phyloP scores from a whole-genome alignment of 129 eudicot genomes.

The Calendula officinalis region DNA sequence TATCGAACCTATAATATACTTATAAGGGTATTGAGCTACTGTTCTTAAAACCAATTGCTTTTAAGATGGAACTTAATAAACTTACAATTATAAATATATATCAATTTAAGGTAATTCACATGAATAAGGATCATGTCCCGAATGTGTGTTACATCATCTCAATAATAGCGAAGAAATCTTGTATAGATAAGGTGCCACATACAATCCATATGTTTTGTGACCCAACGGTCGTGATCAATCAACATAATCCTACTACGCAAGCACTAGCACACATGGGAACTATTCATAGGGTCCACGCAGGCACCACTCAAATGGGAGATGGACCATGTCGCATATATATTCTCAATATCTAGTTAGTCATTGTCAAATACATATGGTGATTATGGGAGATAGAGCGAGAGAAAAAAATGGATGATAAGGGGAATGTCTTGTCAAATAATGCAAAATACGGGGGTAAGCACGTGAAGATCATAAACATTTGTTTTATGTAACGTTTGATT shows the following conservation, averaged over 20 bases:
- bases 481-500: conserved; percentile 2
- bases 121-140: background rate
- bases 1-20: no score
- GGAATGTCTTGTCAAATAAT: conserved; percentile 7
- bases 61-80: no score
- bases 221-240: conserved; percentile 19
- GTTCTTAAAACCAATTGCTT: no score
- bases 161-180: conserved; percentile 3
- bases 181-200: conserved; percentile 11
- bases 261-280: conserved; percentile 30
- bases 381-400: background rate
- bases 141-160: conserved; percentile 22
- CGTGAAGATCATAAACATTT: background rate
- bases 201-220: conserved; percentile 1
- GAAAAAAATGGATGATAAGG: conserved; percentile 12
- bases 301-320: background rate
- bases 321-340: conserved; percentile 7
- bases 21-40: no score
- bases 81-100: no score
- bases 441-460: background rate
- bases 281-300: conserved; percentile 11
- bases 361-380: conserved; percentile 17
- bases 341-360: conserved; percentile 23
- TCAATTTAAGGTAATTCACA: background rate
- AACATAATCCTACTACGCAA: conserved; percentile 23